Percentiles rank a stretch among this genome's conserved stretches.
phyloP scores from a whole-genome alignment of 805 yeast genomes.

The Tetrapisispora iriomotensis region DNA sequence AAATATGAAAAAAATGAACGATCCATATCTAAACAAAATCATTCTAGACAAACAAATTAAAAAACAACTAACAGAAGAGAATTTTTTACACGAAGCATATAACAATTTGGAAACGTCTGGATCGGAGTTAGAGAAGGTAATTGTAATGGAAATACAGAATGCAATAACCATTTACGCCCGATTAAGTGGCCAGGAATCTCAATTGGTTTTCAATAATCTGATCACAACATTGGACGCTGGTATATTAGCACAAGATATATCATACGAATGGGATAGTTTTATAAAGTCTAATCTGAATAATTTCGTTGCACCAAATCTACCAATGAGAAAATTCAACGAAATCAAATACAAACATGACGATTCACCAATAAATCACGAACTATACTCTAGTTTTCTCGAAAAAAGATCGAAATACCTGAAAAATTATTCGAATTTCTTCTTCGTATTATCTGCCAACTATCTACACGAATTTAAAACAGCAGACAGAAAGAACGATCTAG shows the following conservation, averaged over 20 bases:
- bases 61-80: constrained; percentile 73
- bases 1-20: constrained; percentile 39
- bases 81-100: constrained; percentile 79
- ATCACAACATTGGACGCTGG: constrained; percentile 59
- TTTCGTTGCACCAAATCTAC: constrained; percentile 54
- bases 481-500: constrained; percentile 71
- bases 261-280: constrained; percentile 83
- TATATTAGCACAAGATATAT: constrained; percentile 65
- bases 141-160: constrained; percentile 76
- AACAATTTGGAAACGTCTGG: constrained; percentile 81
- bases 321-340: constrained; percentile 52
- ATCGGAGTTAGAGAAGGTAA: constrained; percentile 78
- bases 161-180: constrained; percentile 66
- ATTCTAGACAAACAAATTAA: constrained; percentile 67
- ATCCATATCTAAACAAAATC: constrained; percentile 72
- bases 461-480: constrained; percentile 82
- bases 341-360: constrained; percentile 57
- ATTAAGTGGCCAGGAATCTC: constrained; percentile 62
- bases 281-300: constrained; percentile 55
- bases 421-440: constrained; percentile 85
- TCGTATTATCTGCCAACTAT: constrained; percentile 79
- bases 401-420: constrained; percentile 85
- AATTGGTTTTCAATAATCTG: constrained; percentile 55
- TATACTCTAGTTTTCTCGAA: constrained; percentile 75
- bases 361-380: constrained; percentile 56